Conservation (phyloP, 2,329 filamentous ascomycete genomes). For the Hortaea werneckii region DNA sequence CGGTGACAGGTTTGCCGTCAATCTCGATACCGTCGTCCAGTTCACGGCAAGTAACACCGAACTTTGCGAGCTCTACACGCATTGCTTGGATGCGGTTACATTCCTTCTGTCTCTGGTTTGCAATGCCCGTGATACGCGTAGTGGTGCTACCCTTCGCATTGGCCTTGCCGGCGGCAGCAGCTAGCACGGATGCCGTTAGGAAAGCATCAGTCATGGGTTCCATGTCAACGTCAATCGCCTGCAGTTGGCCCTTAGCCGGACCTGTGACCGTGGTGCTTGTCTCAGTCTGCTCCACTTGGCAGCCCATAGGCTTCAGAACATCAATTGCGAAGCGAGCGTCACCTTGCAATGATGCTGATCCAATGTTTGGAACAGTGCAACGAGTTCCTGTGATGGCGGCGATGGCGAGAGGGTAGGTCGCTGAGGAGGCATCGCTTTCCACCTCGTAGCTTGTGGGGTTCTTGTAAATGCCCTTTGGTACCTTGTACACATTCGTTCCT, state of each 20-base stretch:
- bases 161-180: conserved; percentile 67
- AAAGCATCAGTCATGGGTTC: conserved; percentile 99
- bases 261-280: conserved; percentile 88
- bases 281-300: conserved; percentile 72
- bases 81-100: conserved; percentile 95
- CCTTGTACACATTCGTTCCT: conserved; percentile 86
- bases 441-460: conserved; percentile 82
- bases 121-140: conserved; percentile 85
- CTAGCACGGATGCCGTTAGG: conserved; percentile 84
- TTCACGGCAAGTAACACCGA: conserved; percentile 75
- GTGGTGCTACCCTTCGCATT: conserved; percentile 39
- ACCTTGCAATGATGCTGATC: conserved; percentile 80
- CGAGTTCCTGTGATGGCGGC: conserved; percentile 93
- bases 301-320: conserved; percentile 87
- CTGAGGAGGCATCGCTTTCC: conserved; percentile 95
- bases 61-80: conserved; percentile 89
- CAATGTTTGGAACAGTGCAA: conserved; percentile 94
- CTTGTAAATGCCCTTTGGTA: conserved; percentile 71
- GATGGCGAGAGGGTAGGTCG: conserved; percentile 88
- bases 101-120: conserved; percentile 95
- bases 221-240: conserved; percentile 81
- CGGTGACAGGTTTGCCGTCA: conserved; percentile 39
- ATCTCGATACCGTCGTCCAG: conserved; percentile 89
- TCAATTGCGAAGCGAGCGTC: conserved; percentile 91
- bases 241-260: conserved; percentile 62